phyloP scores from a whole-genome alignment of 2,329 filamentous ascomycete genomes.

The Escovopsis weberi region DNA sequence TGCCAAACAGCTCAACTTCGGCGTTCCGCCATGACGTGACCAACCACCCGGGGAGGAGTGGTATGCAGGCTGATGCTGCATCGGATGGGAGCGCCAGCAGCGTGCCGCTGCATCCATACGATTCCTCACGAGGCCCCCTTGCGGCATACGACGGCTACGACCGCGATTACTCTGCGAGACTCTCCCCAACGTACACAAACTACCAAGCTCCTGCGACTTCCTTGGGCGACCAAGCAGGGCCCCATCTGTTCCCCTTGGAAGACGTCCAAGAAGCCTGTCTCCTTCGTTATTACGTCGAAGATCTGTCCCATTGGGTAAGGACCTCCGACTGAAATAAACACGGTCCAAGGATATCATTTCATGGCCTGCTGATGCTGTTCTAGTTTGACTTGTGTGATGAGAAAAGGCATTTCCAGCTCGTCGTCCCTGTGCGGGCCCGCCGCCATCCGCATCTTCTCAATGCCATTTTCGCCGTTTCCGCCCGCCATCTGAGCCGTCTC shows the following conservation, averaged over 20 bases:
- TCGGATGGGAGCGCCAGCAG: too few species aligned
- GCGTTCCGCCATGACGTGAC: background rate
- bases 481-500: conserved; percentile 23
- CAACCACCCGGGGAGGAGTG: background rate
- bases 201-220: conserved; percentile 1
- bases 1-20: background rate
- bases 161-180: background rate
- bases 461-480: conserved; percentile 25
- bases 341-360: background rate
- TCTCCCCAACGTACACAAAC: conserved; percentile 1
- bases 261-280: conserved; percentile 24
- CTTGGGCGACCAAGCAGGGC: background rate
- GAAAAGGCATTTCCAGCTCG: conserved; percentile 23
- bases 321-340: background rate
- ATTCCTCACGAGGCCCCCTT: background rate
- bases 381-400: conserved; percentile 28
- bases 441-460: conserved; percentile 24
- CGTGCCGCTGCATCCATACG: background rate
- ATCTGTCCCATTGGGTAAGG: conserved; percentile 25
- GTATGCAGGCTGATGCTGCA: too few species aligned
- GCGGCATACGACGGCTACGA: background rate
- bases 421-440: conserved; percentile 20
- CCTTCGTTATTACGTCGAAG: conserved; percentile 24
- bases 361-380: conserved; percentile 2
- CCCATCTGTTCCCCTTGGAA: conserved; percentile 15